These are phyloP conservation scores for Globisporangium spiculum DNA, from an alignment of 352 stramenopile genomes.

Conservation along the genomic window DNA sequence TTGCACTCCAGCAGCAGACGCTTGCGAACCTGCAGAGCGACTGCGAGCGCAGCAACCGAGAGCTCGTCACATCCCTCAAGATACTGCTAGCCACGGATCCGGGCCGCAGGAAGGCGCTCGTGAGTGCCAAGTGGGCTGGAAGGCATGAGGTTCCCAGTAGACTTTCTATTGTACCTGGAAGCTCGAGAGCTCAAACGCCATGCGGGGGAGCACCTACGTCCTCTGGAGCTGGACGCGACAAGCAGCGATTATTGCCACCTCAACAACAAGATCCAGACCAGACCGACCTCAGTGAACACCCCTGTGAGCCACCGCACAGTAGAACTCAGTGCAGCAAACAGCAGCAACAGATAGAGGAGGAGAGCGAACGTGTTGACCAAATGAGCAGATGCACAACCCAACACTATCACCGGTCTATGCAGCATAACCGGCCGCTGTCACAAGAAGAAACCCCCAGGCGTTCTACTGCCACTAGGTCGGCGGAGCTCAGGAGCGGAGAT, in stretches of 20 bases:
- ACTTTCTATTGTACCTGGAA: not conserved
- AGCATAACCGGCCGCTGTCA: not conserved
- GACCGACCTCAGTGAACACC: not conserved
- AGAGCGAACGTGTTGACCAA: not conserved
- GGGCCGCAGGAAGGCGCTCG: slow-evolving; percentile 20
- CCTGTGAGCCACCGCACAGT: not conserved
- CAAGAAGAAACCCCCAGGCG: not conserved
- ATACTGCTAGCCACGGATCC: slow-evolving; percentile 53
- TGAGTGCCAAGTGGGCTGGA: slow-evolving; percentile 13
- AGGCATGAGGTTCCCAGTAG: not conserved
- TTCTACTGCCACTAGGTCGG: not conserved
- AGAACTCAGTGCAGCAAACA: not conserved
- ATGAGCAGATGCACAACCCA: too few relatives aligned
- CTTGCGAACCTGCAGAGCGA: slow-evolving; percentile 52
- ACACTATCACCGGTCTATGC: not conserved
- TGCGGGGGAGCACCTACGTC: not conserved
- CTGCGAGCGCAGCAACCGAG: slow-evolving; percentile 46
- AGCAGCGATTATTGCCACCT: slow-evolving; percentile 30
- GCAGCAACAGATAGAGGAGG: not conserved
- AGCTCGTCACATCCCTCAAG: slow-evolving; percentile 50
- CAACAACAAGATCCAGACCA: slow-evolving; percentile 54
- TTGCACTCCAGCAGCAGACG: slow-evolving; percentile 75
- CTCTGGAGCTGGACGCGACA: not conserved
- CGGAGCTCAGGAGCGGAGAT: slow-evolving; percentile 42
- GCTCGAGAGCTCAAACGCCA: not conserved